A percentile compares a stretch with the other conserved stretches of the same genome.
Evolutionary conservation across 2,329 filamentous ascomycete species (phyloP).

Genomic region (Botrytis fragariae): DNA sequence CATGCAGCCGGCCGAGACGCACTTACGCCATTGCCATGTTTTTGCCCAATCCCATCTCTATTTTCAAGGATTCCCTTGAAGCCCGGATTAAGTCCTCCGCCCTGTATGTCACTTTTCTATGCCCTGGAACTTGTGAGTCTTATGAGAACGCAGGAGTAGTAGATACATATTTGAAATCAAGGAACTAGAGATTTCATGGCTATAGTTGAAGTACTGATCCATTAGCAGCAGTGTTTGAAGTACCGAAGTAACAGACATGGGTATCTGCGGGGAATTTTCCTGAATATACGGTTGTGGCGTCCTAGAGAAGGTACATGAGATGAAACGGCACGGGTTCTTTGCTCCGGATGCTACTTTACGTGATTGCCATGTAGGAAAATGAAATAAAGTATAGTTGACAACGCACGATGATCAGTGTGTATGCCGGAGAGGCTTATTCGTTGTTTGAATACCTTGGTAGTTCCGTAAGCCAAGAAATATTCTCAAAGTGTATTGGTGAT

Average conservation of each 20-base stretch:
- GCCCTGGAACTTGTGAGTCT: background rate
- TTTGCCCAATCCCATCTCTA: background rate
- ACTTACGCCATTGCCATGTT: background rate
- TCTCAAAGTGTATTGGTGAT: background rate
- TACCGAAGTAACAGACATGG: background rate
- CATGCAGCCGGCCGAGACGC: background rate
- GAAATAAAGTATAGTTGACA: background rate
- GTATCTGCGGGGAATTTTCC: background rate
- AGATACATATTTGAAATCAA: background rate
- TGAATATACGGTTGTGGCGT: slow-evolving; percentile 2
- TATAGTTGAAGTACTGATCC: background rate
- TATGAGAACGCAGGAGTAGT: background rate
- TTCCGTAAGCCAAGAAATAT: background rate
- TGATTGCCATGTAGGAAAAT: background rate
- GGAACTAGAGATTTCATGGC: background rate
- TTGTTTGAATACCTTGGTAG: background rate
- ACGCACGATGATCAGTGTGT: background rate
- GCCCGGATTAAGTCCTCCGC: background rate
- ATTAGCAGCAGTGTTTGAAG: background rate
- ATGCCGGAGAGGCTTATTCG: background rate
- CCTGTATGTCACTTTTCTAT: too few relatives aligned
- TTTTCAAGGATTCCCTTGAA: background rate
- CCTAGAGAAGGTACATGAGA: background rate
- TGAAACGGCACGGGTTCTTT: slow-evolving; percentile 3
- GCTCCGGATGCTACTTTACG: slow-evolving; percentile 1